These are phyloP conservation scores for Ceratobasidium papillatum DNA, from an alignment of 1,284 basidiomycete genomes.

Conservation along the genomic window DNA sequence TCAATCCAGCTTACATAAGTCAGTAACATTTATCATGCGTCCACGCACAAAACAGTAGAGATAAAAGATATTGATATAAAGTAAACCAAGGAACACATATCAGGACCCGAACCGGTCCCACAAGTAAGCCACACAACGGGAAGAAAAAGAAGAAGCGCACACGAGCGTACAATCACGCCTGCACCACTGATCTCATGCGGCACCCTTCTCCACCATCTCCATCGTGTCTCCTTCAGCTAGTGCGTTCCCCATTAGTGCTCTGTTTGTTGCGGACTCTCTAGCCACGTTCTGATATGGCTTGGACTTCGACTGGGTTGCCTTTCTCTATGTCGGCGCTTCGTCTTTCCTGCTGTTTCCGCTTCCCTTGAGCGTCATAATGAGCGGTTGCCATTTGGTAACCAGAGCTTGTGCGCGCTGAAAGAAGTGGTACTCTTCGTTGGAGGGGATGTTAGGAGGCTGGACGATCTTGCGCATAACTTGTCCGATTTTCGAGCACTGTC, in stretches of 20 bases:
- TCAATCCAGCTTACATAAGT: too few relatives aligned
- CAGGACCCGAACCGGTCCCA: not conserved
- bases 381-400: conserved; percentile 76
- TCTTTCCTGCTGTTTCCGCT: not conserved
- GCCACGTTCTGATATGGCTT: conserved; percentile 12
- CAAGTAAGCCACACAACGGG: not conserved
- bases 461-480: conserved; percentile 98
- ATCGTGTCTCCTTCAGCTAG: conserved; percentile 19
- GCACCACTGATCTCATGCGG: too few relatives aligned
- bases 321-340: not conserved
- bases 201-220: too few relatives aligned
- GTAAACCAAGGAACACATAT: not conserved
- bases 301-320: conserved; percentile 2
- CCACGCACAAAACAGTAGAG: too few relatives aligned
- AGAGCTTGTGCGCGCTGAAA: conserved; percentile 77
- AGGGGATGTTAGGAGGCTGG: conserved; percentile 73
- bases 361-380: conserved; percentile 30
- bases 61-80: too few relatives aligned
- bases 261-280: conserved; percentile 40
- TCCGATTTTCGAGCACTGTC: conserved; percentile 92
- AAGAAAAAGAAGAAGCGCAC: not conserved
- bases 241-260: not conserved
- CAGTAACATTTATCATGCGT: too few relatives aligned
- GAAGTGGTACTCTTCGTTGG: conserved; percentile 88
- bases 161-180: not conserved